A percentile compares a stretch with the other conserved stretches of the same genome.
These are phyloP conservation scores for Smallanthus sonchifolius DNA, from an alignment of 129 eudicot species.

Conservation along the genomic window DNA sequence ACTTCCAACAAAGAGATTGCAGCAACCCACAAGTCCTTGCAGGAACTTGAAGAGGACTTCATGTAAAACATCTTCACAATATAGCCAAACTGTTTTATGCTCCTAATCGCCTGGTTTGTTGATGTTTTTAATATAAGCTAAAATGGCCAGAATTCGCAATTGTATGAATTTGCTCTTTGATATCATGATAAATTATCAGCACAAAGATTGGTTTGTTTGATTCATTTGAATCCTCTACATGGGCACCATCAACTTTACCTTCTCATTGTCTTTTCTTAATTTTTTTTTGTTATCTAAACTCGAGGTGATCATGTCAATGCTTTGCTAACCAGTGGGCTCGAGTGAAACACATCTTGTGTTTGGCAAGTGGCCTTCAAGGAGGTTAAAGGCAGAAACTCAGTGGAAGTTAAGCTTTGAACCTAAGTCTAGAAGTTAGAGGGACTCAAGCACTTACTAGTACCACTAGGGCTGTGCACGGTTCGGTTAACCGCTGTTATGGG, in stretches of 20 bases:
- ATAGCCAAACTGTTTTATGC: background rate
- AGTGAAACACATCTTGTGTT: too few relatives aligned
- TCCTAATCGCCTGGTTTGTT: background rate
- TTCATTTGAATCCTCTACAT: background rate
- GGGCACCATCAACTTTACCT: background rate
- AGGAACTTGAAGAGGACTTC: conserved; percentile 95
- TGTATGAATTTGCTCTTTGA: background rate
- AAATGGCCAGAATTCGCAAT: background rate
- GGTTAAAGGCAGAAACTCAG: too few relatives aligned
- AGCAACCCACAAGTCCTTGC: conserved; percentile 68
- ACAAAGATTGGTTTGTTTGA: background rate
- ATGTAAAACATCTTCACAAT: conserved; percentile 41
- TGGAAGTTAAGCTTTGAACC: too few relatives aligned
- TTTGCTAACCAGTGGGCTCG: too few relatives aligned
- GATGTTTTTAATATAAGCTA: background rate
- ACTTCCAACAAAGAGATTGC: conserved; percentile 91
- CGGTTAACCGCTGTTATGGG: too few relatives aligned
- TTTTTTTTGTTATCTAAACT: too few relatives aligned
- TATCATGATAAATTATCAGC: background rate
- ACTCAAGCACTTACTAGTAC: too few relatives aligned
- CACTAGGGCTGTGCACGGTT: too few relatives aligned
- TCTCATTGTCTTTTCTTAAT: background rate
- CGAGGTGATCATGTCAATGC: too few relatives aligned
- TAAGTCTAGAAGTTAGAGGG: too few relatives aligned
- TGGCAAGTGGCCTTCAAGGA: too few relatives aligned